phyloP scores from a whole-genome alignment of 331 rosid species.

The Stylosanthes scabra region DNA sequence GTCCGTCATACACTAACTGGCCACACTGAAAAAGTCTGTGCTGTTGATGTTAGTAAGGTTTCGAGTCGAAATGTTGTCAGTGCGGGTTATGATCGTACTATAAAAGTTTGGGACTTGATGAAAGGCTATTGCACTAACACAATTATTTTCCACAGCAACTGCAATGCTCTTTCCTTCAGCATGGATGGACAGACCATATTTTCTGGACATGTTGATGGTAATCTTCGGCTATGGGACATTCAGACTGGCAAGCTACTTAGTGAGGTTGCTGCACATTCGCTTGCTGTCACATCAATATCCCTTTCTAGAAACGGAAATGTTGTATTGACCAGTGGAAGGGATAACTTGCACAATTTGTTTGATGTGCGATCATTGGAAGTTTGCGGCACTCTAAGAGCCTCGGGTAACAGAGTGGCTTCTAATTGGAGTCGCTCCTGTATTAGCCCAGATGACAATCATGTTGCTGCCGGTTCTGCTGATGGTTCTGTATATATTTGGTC shows the following conservation, averaged over 20 bases:
- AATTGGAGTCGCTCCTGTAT: conserved; percentile 98
- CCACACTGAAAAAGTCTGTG: conserved; percentile 94
- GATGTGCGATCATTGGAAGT: conserved; percentile 90
- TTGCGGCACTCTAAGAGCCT: conserved; percentile 78
- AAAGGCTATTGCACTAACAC: conserved; percentile 97
- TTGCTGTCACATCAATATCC: conserved; percentile 82
- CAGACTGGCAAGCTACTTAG: conserved; percentile 80
- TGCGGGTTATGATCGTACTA: conserved; percentile 96
- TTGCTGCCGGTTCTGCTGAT: conserved; percentile 94
- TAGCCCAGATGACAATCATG: conserved; percentile 92
- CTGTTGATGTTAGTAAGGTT: conserved; percentile 89
- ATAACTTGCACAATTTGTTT: conserved; percentile 85
- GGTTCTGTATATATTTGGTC: conserved; percentile 94
- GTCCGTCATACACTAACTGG: conserved; percentile 93
- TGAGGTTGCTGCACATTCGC: conserved; percentile 96
- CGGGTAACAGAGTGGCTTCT: conserved; percentile 83
- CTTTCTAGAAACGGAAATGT: conserved; percentile 80
- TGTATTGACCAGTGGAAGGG: conserved; percentile 95
- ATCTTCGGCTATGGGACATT: conserved; percentile 92
- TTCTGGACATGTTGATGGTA: conserved; percentile 96
- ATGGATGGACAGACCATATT: conserved; percentile 88
- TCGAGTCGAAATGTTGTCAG: conserved; percentile 92
- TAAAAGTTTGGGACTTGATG: conserved; percentile 92
- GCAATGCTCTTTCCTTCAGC: conserved; percentile 91
- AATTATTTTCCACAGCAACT: conserved; percentile 76